These are phyloP conservation scores for Ustanciosporium gigantosporum DNA, from an alignment of 1,284 basidiomycete genomes.

Conservation along the genomic window DNA sequence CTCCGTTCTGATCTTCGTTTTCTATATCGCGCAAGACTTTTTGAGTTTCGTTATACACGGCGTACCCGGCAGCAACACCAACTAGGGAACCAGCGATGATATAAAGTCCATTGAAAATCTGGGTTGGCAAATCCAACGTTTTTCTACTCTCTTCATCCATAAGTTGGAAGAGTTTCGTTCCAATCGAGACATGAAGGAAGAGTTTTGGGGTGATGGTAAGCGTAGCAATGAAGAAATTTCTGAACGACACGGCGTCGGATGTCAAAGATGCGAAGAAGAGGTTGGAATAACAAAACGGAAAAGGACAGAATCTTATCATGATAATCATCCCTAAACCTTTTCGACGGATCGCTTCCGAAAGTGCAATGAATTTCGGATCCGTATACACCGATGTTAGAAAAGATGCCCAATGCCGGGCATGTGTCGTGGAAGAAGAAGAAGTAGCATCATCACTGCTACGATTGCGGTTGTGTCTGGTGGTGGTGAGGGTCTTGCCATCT, in stretches of 20 bases:
- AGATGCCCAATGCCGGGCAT: slow-evolving; percentile 1
- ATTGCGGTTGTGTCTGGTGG: too few species aligned
- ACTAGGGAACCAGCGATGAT: slow-evolving; percentile 24
- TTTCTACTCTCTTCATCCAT: slow-evolving; percentile 42
- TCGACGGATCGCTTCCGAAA: slow-evolving; percentile 44
- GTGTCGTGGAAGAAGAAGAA: not conserved
- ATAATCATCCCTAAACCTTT: slow-evolving; percentile 47
- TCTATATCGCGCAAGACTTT: slow-evolving; percentile 20
- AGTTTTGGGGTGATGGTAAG: slow-evolving; percentile 52
- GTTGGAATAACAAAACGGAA: slow-evolving; percentile 50
- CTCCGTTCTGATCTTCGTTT: too few species aligned
- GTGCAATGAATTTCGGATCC: slow-evolving; percentile 43
- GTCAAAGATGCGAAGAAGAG: slow-evolving; percentile 36
- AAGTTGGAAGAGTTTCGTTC: slow-evolving; percentile 47
- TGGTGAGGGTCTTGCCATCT: too few species aligned
- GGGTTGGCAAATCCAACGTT: slow-evolving; percentile 27
- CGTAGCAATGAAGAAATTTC: slow-evolving; percentile 48
- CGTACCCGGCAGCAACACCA: slow-evolving; percentile 27
- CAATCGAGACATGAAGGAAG: slow-evolving; percentile 55
- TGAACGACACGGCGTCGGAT: slow-evolving; percentile 30
- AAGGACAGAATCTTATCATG: slow-evolving; percentile 53
- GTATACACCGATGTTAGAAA: slow-evolving; percentile 23
- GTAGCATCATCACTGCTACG: too few species aligned
- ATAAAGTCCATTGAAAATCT: slow-evolving; percentile 34
- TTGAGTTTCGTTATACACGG: slow-evolving; percentile 27